phyloP scores from a whole-genome alignment of 768 basidiomycete genomes.

The Hypholoma sublateritium region DNA sequence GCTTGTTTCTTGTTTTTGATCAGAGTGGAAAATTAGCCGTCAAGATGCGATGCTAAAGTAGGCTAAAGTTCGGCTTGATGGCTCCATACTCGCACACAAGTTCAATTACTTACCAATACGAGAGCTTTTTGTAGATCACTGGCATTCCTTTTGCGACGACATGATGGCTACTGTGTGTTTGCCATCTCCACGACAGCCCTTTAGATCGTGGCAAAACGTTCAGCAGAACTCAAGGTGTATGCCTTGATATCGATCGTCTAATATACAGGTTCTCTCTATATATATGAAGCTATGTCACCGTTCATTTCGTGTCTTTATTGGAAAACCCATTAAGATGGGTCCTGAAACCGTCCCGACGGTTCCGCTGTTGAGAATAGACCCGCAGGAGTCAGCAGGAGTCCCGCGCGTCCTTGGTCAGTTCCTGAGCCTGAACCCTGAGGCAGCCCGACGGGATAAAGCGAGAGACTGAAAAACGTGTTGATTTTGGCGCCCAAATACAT shows the following conservation, averaged over 20 bases:
- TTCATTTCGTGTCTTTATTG: not conserved
- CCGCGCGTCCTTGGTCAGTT: too few species aligned
- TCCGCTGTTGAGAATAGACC: not conserved
- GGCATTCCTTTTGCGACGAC: not conserved
- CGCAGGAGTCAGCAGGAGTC: too few species aligned
- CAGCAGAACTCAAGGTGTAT: not conserved
- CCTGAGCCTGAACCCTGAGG: too few species aligned
- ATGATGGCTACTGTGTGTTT: not conserved
- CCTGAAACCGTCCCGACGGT: slow-evolving; percentile 1
- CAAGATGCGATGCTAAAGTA: not conserved
- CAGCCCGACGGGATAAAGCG: too few species aligned
- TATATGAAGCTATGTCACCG: not conserved
- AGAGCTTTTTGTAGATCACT: not conserved
- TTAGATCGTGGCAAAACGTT: slow-evolving; percentile 2
- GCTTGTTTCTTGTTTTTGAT: slow-evolving; percentile 1
- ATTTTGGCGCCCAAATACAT: too few species aligned
- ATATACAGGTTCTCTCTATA: slow-evolving; percentile 7
- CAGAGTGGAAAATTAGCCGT: not conserved
- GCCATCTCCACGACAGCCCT: not conserved
- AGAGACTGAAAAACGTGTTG: too few species aligned
- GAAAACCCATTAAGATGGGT: not conserved
- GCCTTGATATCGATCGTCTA: slow-evolving; percentile 7
- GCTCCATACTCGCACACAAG: not conserved
- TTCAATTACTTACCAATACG: not conserved
- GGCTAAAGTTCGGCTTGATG: not conserved